Conservation (phyloP, 257 asterid genomes). For the Solanum chiquidenum region DNA sequence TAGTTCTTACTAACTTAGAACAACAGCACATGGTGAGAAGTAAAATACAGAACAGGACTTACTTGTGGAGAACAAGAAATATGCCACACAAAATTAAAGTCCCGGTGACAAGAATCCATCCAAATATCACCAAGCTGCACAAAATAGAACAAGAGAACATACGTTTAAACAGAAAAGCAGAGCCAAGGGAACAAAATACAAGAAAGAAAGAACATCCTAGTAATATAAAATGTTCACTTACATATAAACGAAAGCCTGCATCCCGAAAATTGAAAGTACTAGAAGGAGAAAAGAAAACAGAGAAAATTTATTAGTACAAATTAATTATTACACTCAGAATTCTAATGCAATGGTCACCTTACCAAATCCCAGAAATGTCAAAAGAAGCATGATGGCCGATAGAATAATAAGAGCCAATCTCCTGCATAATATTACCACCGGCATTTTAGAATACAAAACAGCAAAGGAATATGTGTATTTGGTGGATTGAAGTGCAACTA, state of each 20-base stretch:
- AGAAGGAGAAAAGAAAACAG: constrained; percentile 10
- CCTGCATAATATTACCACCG: constrained; percentile 39
- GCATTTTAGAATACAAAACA: background rate
- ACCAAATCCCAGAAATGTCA: constrained; percentile 89
- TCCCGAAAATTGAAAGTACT: constrained; percentile 79
- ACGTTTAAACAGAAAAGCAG: background rate
- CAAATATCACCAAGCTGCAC: constrained; percentile 71
- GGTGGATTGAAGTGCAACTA: background rate
- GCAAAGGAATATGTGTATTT: background rate
- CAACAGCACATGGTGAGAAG: background rate
- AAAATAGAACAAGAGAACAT: constrained; percentile 8
- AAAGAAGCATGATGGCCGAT: constrained; percentile 75
- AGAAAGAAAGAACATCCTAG: background rate
- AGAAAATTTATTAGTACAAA: background rate
- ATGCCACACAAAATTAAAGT: constrained; percentile 79
- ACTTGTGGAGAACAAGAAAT: constrained; percentile 89
- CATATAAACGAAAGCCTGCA: constrained; percentile 75
- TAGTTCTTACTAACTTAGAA: background rate
- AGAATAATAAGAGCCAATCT: constrained; percentile 77
- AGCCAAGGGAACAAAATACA: background rate
- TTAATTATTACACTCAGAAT: background rate
- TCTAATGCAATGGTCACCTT: constrained; percentile 1
- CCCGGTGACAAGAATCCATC: constrained; percentile 87
- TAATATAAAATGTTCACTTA: constrained; percentile 31
- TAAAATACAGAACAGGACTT: constrained; percentile 3